A percentile compares a stretch with the other conserved stretches of the same genome.
Evolutionary conservation across 148 eudicot species (phyloP).

Genomic region (Hydrangea macrophylla): DNA sequence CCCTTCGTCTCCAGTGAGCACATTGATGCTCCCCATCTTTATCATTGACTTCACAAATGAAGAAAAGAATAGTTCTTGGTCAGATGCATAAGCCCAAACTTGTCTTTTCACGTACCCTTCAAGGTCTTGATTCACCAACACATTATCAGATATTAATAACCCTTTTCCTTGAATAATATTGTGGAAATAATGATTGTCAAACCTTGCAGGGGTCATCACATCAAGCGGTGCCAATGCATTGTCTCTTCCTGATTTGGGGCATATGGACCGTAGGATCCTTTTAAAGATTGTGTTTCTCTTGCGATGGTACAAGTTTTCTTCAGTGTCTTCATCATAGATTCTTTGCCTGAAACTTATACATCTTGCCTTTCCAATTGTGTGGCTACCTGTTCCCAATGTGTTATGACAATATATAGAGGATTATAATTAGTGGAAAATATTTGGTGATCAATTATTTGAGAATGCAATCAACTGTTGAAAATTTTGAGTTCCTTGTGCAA

Average conservation of each 20-base stretch:
- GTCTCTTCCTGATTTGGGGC: slow-evolving; percentile 45
- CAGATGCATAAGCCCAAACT: slow-evolving; percentile 49
- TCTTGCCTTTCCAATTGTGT: slow-evolving; percentile 67
- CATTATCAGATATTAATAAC: slow-evolving; percentile 57
- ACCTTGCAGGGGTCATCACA: slow-evolving; percentile 35
- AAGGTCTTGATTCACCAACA: slow-evolving; percentile 44
- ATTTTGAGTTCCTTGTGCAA: no score
- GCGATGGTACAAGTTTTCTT: slow-evolving; percentile 30
- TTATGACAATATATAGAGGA: background rate
- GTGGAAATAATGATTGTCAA: slow-evolving; percentile 58
- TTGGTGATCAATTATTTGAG: no score
- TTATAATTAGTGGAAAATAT: no score
- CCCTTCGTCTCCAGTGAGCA: slow-evolving; percentile 47
- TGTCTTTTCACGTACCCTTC: slow-evolving; percentile 35
- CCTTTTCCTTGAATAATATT: slow-evolving; percentile 52
- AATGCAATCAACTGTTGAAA: no score
- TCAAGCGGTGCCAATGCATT: slow-evolving; percentile 39
- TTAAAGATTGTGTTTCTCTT: background rate
- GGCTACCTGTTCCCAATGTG: slow-evolving; percentile 46
- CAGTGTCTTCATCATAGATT: slow-evolving; percentile 33
- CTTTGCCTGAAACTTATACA: slow-evolving; percentile 62
- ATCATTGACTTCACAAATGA: slow-evolving; percentile 57
- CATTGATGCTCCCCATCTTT: slow-evolving; percentile 70
- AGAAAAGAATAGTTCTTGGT: slow-evolving; percentile 40
- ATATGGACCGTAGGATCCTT: slow-evolving; percentile 29